Base-by-base conservation (phyloP, 331 rosid species). In the Spiraea crenata region DNA sequence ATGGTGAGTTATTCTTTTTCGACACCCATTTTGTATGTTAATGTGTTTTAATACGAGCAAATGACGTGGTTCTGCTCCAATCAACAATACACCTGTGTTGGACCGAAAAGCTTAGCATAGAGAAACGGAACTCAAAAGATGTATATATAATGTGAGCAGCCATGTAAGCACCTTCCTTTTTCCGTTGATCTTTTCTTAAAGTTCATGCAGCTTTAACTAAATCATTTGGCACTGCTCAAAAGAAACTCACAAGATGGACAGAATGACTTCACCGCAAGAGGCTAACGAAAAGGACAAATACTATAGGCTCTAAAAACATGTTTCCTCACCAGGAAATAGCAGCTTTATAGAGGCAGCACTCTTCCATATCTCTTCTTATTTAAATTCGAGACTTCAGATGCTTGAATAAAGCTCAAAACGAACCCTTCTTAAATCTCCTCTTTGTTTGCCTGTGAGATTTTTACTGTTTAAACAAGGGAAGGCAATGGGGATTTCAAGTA, bases 401-500 rank as follows among this genome's bases (percentile, higher is more conserved):
- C 31, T 1, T 25, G 31, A 25, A 25, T 25, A 25, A 25, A 25
- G 31, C 31, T 25, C 31, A 25, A 67, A 73, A 77, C 77, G 42
- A 71, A 46, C 74, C 55, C 61, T 73, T n/a, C n/a, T n/a, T n/a
- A n/a, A n/a, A 4, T 51, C 50, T 17, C 70, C 8, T 55, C 68
- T 70, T 4, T 70, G 9, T 44, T 61, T 63, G 35, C 35, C 17
- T 19, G 20, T 70, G 25, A 37, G 12, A 41, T 40, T 55, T 40
- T 60, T n/a, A 19, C 14, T 20, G 7, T 8, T 40, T 39, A 39
- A 50, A 50, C 45, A 45, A 5, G 10, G 20, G 40, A 50, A 58
- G 63, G 39, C 71, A 17, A 86, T 84, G 87, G 78, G 77, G 65
- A 38, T 56, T 52, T 58, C 86, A 65, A 64, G 52, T 17, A 41